Base-by-base conservation (phyloP, 2,329 filamentous ascomycete genomes). In the Zasmidium cellare region DNA sequence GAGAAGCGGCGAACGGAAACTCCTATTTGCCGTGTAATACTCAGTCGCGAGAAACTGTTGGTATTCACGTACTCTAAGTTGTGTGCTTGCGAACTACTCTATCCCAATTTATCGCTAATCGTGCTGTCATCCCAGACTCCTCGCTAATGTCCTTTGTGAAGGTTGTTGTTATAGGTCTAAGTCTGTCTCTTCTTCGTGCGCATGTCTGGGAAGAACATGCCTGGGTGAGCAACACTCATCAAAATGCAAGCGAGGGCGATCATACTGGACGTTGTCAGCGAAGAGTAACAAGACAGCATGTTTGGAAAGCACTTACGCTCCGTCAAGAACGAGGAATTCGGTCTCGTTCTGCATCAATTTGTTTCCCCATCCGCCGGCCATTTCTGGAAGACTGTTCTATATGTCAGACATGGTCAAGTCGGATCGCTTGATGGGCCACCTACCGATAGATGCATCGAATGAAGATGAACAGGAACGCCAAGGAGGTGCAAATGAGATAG, bases 391-490 rank as follows among this genome's bases (percentile, higher is more conserved):
- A 69, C 35, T 41, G n/a, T 41, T 41, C 35, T 41, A 76, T 6
- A 11, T 79, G 41, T 54, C 11, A 48, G 46, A 46, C 59, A 41
- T 61, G 60, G 56, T n/a, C 20, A 51, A 20, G 35, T n/a, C n/a
- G 11, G 7, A 41, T 41, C 12, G 18, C 6, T n/a, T n/a, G 45
- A 16, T 9, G 35, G 16, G 35, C 35, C 12, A 50, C 59, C 9
- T 61, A 67, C 62, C 87, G 82, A 72, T 86, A 90, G 47, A 85
- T 80, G 66, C 83, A 86, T 23, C 88, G 78, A 65, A 84, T 83
- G 64, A 89, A 84, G 67, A 90, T 86, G 67, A 80, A 81, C 14
- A 88, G 53, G n/a, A 85, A 86, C 1, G 85, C 80, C 1, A 87
- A 70, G 1, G 75, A 69, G 18, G 88, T 76, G 9, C 81, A 83